Base-by-base conservation (phyloP, 2,329 filamentous ascomycete genomes). In the Aspergillus sp. region DNA sequence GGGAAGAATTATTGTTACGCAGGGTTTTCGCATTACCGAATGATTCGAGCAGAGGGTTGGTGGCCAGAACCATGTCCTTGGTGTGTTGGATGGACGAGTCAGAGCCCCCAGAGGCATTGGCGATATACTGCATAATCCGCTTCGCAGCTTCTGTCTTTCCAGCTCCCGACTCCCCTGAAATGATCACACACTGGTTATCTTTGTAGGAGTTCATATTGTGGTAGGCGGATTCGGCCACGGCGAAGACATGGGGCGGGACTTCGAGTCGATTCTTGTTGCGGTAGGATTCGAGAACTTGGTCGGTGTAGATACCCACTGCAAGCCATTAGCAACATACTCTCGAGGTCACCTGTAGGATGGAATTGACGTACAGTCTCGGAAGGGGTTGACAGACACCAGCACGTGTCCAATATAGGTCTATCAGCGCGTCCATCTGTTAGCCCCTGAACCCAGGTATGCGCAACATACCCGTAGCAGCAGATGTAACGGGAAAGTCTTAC, bases 141-240 rank as follows among this genome's bases (percentile, higher is more conserved):
- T 98, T 97, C 50, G 93, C 93, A 4, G 93, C 93, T 71, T 98
- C 93, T 9, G 93, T 98, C 77, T 98, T 98, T 67, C 93, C 93
- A 32, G 93, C 93, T 65, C 93, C 93, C 2, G 93, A 97, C 72
- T 98, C 93, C 65, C 93, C 93, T 4, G 93, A 97, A 59, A 98
- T 98, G 69, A 98, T 98, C 57, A 98, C 91, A 73, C 93, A 97
- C 69, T 98, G 93, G 73, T 97, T 97, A 59, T 97, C 93, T 63
- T 88, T 88, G 77, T 98, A 98, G 41, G 90, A 91, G 69, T 97
- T 97, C 93, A 98, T 97, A 75, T 98, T 97, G 75, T 97, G 97
- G 75, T 98, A 98, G 46, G 90, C 71, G 5, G 91, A 86, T 71
- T 98, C 93, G 64, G 93, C 93, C 62, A 98, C 93, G 51, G 89